These are phyloP conservation scores for Hypoxylon sp. DNA, from an alignment of 2,329 filamentous ascomycete species.

Conservation along the genomic window DNA sequence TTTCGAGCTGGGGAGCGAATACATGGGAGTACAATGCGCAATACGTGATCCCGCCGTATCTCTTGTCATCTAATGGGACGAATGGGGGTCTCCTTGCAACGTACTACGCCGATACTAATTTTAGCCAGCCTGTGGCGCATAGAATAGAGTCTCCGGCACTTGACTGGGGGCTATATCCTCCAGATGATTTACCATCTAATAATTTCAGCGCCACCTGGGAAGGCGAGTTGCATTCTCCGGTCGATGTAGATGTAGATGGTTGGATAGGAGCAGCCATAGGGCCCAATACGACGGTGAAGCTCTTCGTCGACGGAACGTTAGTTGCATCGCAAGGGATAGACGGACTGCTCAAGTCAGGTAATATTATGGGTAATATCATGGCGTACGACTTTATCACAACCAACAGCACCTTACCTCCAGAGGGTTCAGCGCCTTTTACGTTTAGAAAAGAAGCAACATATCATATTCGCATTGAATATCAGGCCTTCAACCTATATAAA, in stretches of 20 bases:
- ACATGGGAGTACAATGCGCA: slow-evolving; percentile 62
- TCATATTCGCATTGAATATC: slow-evolving; percentile 59
- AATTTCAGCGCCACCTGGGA: slow-evolving; percentile 64
- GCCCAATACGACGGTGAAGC: slow-evolving; percentile 58
- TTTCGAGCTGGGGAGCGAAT: slow-evolving; percentile 61
- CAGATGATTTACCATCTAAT: slow-evolving; percentile 59
- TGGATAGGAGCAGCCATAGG: slow-evolving; percentile 61
- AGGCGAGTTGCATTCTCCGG: slow-evolving; percentile 57
- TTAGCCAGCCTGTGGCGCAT: slow-evolving; percentile 52
- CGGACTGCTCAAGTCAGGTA: slow-evolving; percentile 48
- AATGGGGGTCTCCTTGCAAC: slow-evolving; percentile 58
- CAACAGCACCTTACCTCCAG: slow-evolving; percentile 57
- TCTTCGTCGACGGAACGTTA: slow-evolving; percentile 57
- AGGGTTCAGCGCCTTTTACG: slow-evolving; percentile 56
- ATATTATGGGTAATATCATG: slow-evolving; percentile 60
- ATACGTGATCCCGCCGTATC: slow-evolving; percentile 60
- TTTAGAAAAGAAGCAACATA: slow-evolving; percentile 56
- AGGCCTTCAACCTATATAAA: slow-evolving; percentile 59
- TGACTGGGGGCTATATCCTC: slow-evolving; percentile 62
- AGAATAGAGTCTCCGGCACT: slow-evolving; percentile 57
- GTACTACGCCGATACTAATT: slow-evolving; percentile 60
- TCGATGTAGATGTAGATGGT: slow-evolving; percentile 57
- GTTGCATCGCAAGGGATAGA: slow-evolving; percentile 50
- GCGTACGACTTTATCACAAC: slow-evolving; percentile 55
- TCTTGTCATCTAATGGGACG: slow-evolving; percentile 57